Percentiles rank a stretch among this genome's conserved stretches.
These are phyloP conservation scores for Firmiana major DNA, from an alignment of 345 rosid genomes.

Conservation along the genomic window DNA sequence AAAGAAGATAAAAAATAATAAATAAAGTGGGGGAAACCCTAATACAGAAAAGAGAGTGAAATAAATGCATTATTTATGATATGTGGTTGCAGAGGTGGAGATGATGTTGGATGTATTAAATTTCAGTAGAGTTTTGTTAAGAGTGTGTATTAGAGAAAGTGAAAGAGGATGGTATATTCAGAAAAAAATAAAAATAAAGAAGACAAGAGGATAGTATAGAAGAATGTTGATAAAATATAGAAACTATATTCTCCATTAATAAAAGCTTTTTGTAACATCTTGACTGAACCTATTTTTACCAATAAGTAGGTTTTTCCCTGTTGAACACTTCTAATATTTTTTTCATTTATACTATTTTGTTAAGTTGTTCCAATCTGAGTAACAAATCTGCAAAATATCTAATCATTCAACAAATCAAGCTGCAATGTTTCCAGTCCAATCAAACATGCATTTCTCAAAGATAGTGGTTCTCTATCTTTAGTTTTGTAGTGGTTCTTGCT, in stretches of 20 bases:
- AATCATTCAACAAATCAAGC: background rate
- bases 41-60: too few relatives aligned
- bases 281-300: background rate
- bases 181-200: too few relatives aligned
- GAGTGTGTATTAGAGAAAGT: background rate
- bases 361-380: background rate
- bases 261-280: background rate
- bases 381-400: background rate
- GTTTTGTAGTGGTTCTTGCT: constrained; percentile 13
- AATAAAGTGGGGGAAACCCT: background rate
- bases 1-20: background rate
- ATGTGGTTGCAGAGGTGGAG: too few relatives aligned
- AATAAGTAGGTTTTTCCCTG: background rate
- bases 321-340: background rate
- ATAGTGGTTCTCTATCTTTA: constrained; percentile 8
- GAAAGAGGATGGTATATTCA: background rate
- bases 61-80: too few relatives aligned
- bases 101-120: background rate
- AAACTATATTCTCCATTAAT: background rate
- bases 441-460: background rate
- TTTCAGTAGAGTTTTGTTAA: background rate
- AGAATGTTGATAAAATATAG: background rate
- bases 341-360: background rate
- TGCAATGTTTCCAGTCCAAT: constrained; percentile 4
- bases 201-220: background rate